Percentiles rank a stretch among this genome's conserved stretches.
Evolutionary conservation across 192 early-diverging fungal genomes (phyloP).

Genomic region (Linnemannia exigua): DNA sequence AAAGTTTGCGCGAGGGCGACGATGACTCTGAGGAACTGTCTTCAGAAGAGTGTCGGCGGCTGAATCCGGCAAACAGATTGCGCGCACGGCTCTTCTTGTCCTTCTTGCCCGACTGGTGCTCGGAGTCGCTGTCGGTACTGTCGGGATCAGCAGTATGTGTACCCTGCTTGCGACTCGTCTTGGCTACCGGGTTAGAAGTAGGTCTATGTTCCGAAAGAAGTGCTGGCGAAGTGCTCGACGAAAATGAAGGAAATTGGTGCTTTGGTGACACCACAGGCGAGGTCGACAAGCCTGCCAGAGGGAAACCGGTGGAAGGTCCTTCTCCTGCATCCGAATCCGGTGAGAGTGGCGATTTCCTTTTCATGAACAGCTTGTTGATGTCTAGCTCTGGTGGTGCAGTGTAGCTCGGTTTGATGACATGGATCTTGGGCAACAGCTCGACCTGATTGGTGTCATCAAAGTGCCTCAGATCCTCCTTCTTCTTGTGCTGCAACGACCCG

Average conservation of each 20-base stretch:
- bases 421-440: conserved; percentile 18
- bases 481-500: conserved; percentile 17
- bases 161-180: background rate
- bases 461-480: background rate
- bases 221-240: conserved; percentile 18
- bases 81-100: background rate
- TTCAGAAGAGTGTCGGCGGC: conserved; percentile 1
- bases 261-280: background rate
- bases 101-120: background rate
- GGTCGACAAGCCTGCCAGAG: conserved; percentile 6
- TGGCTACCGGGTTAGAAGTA: conserved; percentile 9
- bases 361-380: background rate
- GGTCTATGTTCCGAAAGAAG: background rate
- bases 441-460: conserved; percentile 18
- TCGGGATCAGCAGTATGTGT: background rate
- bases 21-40: background rate
- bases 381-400: conserved; percentile 32
- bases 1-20: background rate
- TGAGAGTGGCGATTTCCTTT: background rate
- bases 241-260: conserved; percentile 35
- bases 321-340: background rate
- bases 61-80: conserved; percentile 16
- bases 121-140: background rate
- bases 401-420: background rate
- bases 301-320: background rate